These are phyloP conservation scores for Phytopythium helicoides DNA, from an alignment of 352 stramenopile genomes.

Conservation along the genomic window DNA sequence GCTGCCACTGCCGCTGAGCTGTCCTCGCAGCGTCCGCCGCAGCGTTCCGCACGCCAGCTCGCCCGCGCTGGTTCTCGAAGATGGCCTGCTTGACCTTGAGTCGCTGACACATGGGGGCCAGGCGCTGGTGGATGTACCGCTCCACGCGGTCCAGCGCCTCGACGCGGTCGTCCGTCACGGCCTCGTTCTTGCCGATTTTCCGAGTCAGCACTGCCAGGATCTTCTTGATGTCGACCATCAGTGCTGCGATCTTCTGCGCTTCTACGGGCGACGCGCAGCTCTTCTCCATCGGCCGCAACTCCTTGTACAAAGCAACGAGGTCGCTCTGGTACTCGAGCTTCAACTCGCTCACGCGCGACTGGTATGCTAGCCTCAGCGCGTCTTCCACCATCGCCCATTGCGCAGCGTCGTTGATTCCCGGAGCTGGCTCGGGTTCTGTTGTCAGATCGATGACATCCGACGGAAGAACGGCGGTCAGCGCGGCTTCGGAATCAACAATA, in stretches of 20 bases:
- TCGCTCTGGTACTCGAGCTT: background rate
- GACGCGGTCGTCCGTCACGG: background rate
- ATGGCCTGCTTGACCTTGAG: conserved; percentile 10
- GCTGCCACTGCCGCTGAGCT: conserved; percentile 8
- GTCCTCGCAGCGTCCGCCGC: background rate
- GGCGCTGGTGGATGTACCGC: conserved; percentile 1
- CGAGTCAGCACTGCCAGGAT: conserved; percentile 6
- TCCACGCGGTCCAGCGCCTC: conserved; percentile 6
- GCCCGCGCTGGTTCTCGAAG: conserved; percentile 4
- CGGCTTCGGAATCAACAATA: no score
- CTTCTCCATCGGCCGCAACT: conserved; percentile 3
- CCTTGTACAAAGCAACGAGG: conserved; percentile 3
- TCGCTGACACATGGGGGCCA: conserved; percentile 3
- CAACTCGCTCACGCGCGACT: background rate
- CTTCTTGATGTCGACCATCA: conserved; percentile 9
- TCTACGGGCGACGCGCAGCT: background rate
- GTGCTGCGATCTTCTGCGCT: background rate
- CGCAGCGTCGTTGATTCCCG: no score
- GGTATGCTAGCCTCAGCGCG: conserved; percentile 3
- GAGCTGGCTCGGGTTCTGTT: background rate
- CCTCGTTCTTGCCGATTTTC: no score
- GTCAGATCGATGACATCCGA: conserved; percentile 2
- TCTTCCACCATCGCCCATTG: background rate
- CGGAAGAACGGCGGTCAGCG: background rate
- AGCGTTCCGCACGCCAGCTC: background rate